These are phyloP conservation scores for Fusarium stilboides DNA, from an alignment of 2,329 filamentous ascomycete genomes.

Conservation along the genomic window DNA sequence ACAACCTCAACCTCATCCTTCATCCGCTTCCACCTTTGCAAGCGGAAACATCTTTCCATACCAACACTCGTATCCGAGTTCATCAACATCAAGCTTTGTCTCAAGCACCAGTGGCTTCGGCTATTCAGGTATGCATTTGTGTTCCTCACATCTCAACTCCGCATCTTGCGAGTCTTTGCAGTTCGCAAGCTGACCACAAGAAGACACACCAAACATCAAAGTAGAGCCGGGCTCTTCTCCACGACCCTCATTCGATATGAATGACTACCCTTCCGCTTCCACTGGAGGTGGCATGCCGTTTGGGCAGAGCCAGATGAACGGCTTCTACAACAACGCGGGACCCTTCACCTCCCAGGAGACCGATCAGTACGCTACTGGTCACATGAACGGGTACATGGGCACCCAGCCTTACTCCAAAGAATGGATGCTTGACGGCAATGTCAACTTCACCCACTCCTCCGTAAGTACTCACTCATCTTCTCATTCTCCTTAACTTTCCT, in stretches of 20 bases:
- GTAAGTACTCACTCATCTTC: no score
- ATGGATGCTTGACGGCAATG: no score
- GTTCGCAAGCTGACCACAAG: neutral
- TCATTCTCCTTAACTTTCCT: no score
- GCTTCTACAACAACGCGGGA: no score
- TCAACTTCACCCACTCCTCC: no score
- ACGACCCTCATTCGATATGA: neutral
- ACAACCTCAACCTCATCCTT: neutral
- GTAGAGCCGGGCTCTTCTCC: neutral
- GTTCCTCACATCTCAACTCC: neutral
- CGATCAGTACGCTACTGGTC: no score
- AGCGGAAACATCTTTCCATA: neutral
- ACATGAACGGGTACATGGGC: no score
- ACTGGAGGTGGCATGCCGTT: no score
- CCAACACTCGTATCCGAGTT: neutral
- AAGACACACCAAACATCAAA: neutral
- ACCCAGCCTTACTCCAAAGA: no score
- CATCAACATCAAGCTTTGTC: neutral
- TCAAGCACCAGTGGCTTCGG: neutral
- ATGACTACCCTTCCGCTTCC: neutral
- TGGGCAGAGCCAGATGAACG: no score
- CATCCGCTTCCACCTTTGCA: neutral
- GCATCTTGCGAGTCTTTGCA: neutral
- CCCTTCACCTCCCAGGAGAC: no score
- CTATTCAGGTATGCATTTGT: neutral